Evolutionary conservation across 768 basidiomycete species (phyloP).

Genomic region (Tricholoma sp.): DNA sequence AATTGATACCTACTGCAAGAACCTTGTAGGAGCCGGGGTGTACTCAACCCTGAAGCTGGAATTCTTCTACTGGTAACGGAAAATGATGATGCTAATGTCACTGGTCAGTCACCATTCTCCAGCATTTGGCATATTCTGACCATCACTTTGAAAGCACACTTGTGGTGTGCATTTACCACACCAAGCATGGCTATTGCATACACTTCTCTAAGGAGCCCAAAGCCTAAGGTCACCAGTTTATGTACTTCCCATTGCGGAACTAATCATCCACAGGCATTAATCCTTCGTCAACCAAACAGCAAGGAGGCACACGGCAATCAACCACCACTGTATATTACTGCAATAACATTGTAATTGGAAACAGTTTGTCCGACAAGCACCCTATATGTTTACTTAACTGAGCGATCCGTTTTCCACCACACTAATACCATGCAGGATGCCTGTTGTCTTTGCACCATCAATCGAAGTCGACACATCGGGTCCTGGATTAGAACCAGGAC

Average conservation of each 20-base stretch:
- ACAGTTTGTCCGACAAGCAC: neutral
- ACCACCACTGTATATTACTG: constrained; percentile 53
- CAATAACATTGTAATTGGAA: constrained; percentile 33
- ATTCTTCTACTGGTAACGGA: constrained; percentile 54
- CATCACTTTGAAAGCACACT: constrained; percentile 40
- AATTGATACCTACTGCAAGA: constrained; percentile 21
- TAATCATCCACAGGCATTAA: constrained; percentile 26
- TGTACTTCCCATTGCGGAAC: neutral
- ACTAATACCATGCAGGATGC: neutral
- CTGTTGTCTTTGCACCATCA: constrained; percentile 15
- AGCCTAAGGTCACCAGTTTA: constrained; percentile 47
- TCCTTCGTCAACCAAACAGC: constrained; percentile 35
- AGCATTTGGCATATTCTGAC: constrained; percentile 1
- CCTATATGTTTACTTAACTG: neutral
- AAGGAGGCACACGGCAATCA: constrained; percentile 13
- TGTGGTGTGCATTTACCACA: constrained; percentile 85
- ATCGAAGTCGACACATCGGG: constrained; percentile 3
- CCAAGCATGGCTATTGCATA: constrained; percentile 78
- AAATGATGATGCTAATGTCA: constrained; percentile 20
- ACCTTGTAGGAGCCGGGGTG: constrained; percentile 32
- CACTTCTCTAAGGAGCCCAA: constrained; percentile 46
- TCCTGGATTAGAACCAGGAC: constrained; percentile 15
- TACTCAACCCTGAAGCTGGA: constrained; percentile 51
- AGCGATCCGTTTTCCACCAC: constrained; percentile 13
- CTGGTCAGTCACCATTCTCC: constrained; percentile 11